Base-by-base conservation (phyloP, 2,329 filamentous ascomycete species). In the Fusarium nematophilum region DNA sequence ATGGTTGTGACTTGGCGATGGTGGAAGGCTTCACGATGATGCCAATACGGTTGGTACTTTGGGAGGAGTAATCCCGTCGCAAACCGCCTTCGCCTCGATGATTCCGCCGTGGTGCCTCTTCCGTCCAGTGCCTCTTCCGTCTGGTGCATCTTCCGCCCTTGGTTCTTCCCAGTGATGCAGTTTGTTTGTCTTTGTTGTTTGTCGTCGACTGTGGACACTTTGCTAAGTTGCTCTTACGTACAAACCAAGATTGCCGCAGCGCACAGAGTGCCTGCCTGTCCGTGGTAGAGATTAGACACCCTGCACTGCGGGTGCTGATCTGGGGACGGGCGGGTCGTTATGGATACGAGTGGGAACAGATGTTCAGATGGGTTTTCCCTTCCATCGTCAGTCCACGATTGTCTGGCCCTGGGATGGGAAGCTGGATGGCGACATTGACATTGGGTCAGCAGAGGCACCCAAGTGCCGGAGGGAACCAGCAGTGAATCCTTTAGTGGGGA, bases 241-340 rank as follows among this genome's bases (percentile, higher is more conserved):
- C 34, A 26, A 34, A 40, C 31, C 43, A 36, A 40, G 36, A 39
- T 40, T 40, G 26, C 45, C 36, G 26, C 14, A 6, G 37, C 47
- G 37, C 30, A 33, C 27, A 18, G 37, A 21, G 47, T 50, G 15
- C 47, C 8, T 21, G 14, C 21, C 14, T 34, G 29, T 43, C 36
- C 47, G 30, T 43, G 30, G 39, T 42, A 34, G 29, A 42, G 47
- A 50, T 43, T 11, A 33, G 39, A 38, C 37, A 34, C 38, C 47
- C 30, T 50, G 38, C 47, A 9, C 11, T 27, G 27, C 21, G 36
- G 21, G 21, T 4, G 4, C 4, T 4, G 29, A 43, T 50, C 47
- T 43, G 47, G 37, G 45, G 46, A 30, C 15, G 39, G n/a, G 46
- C 46, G 46, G 47, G 47, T 50, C 47, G 31, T 34, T 42, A 50